These are phyloP conservation scores for Saturnispora galanensis DNA, from an alignment of 805 yeast genomes.

Conservation along the genomic window DNA sequence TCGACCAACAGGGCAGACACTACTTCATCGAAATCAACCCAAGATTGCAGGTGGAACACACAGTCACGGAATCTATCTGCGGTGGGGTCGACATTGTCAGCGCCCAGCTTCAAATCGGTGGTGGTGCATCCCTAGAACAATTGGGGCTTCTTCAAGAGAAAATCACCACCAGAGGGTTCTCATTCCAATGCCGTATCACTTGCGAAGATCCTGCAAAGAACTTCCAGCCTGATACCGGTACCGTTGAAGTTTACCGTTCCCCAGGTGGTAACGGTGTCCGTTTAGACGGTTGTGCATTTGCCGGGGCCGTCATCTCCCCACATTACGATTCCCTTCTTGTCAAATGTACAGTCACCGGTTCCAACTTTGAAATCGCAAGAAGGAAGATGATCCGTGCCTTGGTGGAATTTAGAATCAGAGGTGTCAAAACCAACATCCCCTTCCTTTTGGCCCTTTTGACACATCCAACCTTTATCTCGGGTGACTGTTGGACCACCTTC, in stretches of 20 bases:
- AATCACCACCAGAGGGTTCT: constrained; percentile 90
- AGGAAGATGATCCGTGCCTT: constrained; percentile 96
- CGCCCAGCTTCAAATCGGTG: constrained; percentile 50
- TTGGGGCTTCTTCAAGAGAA: constrained; percentile 89
- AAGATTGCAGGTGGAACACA: constrained; percentile 95
- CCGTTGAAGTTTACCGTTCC: constrained; percentile 76
- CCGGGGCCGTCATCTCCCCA: constrained; percentile 80
- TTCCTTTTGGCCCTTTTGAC: constrained; percentile 87
- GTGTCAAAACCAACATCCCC: constrained; percentile 97
- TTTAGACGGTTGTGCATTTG: constrained; percentile 90
- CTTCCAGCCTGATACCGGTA: constrained; percentile 95
- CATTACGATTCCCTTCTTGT: constrained; percentile 96
- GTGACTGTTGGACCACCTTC: constrained; percentile 73
- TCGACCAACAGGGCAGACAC: constrained; percentile 77
- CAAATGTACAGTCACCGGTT: constrained; percentile 79
- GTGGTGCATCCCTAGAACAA: constrained; percentile 76
- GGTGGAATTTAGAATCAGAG: constrained; percentile 96
- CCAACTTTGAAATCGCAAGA: constrained; percentile 92
- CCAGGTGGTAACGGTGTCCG: constrained; percentile 99
- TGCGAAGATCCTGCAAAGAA: constrained; percentile 96
- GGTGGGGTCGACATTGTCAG: constrained; percentile 82
- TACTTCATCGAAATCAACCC: constrained; percentile 95
- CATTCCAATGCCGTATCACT: constrained; percentile 93
- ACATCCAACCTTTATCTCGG: constrained; percentile 83
- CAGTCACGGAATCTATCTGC: constrained; percentile 90